Conservation (phyloP, 2,329 filamentous ascomycete species). For the Aspergillus ochraceus region DNA sequence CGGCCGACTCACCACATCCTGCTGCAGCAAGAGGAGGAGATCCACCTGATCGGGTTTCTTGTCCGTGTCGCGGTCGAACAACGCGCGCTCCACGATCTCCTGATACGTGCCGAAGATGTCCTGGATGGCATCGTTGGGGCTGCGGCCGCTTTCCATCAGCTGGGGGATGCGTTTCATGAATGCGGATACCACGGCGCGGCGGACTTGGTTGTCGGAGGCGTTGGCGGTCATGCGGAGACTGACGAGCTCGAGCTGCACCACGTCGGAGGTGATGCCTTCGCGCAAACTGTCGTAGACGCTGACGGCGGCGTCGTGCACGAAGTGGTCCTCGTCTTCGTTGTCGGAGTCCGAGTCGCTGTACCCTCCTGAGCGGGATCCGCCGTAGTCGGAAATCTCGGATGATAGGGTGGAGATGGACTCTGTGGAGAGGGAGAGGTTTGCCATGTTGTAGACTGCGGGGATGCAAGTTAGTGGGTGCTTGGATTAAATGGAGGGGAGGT, state of each 20-base stretch:
- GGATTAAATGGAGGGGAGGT: background rate
- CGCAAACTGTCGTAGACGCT: conserved; percentile 85
- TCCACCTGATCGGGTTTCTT: conserved; percentile 74
- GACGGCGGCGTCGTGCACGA: conserved; percentile 83
- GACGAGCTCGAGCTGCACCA: conserved; percentile 92
- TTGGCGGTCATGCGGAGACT: conserved; percentile 88
- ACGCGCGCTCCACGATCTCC: conserved; percentile 58
- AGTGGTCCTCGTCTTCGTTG: conserved; percentile 61
- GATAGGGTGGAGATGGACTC: conserved; percentile 65
- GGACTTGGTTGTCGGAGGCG: conserved; percentile 84
- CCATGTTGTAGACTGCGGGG: conserved; percentile 51
- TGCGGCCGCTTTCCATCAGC: conserved; percentile 59
- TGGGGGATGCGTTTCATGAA: conserved; percentile 80
- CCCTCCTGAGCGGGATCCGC: conserved; percentile 64
- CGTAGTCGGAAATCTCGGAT: conserved; percentile 51
- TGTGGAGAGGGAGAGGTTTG: conserved; percentile 45
- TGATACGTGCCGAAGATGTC: conserved; percentile 65
- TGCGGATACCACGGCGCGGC: conserved; percentile 78
- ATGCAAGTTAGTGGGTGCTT: conserved; percentile 10
- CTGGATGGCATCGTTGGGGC: conserved; percentile 65
- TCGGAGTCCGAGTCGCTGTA: conserved; percentile 73
- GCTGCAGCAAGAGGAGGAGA: conserved; percentile 78
- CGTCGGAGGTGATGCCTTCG: conserved; percentile 69
- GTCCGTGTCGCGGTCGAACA: conserved; percentile 56
- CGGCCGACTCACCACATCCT: conserved; percentile 67